Base-by-base conservation (phyloP, 306 rosid genomes). In the Gynostemma pentaphyllum region DNA sequence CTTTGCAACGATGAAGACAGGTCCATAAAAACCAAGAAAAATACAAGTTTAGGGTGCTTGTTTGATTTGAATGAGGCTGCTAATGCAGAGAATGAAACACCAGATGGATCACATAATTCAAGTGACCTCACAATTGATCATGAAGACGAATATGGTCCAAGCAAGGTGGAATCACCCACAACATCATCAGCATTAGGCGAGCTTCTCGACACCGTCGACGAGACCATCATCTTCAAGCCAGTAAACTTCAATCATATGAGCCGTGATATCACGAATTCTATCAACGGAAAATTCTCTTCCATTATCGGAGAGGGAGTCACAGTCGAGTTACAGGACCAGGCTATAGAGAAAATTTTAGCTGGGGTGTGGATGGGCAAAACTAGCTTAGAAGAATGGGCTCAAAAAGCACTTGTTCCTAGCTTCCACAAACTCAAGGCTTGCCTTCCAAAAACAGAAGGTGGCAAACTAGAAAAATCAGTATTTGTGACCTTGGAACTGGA, bases 11-110 rank as follows among this genome's bases (percentile, higher is more conserved):
- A 72, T 22, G 85, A 79, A 55, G 88, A 81, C 7, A 81, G 88
- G 67, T 75, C 83, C 2, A 63, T 70, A 39, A 94, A 84, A 80
- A 75, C 86, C n/a, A 73, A 87, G 52, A 92, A 79, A 54, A 94
- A 84, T 37, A 44, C 47, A 2, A 60, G 49, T 72, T 59, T 75
- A 4, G 80, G 81, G 12, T 53, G 83, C 71, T 68, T 81, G 9
- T 94, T 94, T 22, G 97, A 94, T 85, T 84, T 94, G 24, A 94
- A 94, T 54, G 94, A 89, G 79, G 72, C 90, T 42, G 98, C 95
- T 2, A 67, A 69, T 64, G 78, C 48, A 36, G 97, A 84, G 54
- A 85, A 81, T 2, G 88, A 86, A 62, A 77, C 80, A 7, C 79
- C 81, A 30, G 95, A 92, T 44, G 95, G 97, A 0, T 94, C 97